Conservation (phyloP, 2,329 filamentous ascomycete species). For the Chaetomium sp. region DNA sequence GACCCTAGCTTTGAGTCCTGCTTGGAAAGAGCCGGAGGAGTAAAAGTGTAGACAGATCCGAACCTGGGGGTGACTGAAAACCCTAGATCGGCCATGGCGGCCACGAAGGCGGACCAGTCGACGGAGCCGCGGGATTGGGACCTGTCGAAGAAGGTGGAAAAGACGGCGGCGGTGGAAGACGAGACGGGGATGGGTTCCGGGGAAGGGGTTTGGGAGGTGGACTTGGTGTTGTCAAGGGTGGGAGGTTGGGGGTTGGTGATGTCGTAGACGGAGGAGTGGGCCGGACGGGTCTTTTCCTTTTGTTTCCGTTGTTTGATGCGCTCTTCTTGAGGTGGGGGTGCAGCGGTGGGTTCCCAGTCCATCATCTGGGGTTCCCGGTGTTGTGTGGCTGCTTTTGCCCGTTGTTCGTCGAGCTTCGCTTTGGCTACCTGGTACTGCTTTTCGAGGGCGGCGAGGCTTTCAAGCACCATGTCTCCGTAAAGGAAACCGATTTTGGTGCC, state of each 20-base stretch:
- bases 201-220: slow-evolving; percentile 2
- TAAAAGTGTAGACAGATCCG: slow-evolving; percentile 38
- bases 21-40: slow-evolving; percentile 20
- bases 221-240: too few relatives aligned
- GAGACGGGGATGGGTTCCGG: not conserved
- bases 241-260: slow-evolving; percentile 15
- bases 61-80: slow-evolving; percentile 37
- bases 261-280: slow-evolving; percentile 31
- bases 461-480: slow-evolving; percentile 38
- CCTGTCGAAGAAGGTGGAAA: slow-evolving; percentile 30
- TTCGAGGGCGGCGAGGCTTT: slow-evolving; percentile 31
- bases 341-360: slow-evolving; percentile 17
- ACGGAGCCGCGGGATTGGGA: slow-evolving; percentile 27
- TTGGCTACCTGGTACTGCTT: slow-evolving; percentile 25
- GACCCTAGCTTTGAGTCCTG: slow-evolving; percentile 12
- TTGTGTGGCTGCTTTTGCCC: not conserved
- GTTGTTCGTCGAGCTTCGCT: slow-evolving; percentile 15
- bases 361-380: slow-evolving; percentile 13
- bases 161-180: slow-evolving; percentile 30
- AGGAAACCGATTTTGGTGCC: slow-evolving; percentile 37
- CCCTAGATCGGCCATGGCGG: slow-evolving; percentile 36
- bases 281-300: slow-evolving; percentile 41
- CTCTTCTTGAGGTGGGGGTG: slow-evolving; percentile 21
- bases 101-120: slow-evolving; percentile 33
- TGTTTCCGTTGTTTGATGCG: slow-evolving; percentile 30